These are phyloP conservation scores for Lipomyces yamanashiensis DNA, from an alignment of 805 yeast species.

Conservation along the genomic window DNA sequence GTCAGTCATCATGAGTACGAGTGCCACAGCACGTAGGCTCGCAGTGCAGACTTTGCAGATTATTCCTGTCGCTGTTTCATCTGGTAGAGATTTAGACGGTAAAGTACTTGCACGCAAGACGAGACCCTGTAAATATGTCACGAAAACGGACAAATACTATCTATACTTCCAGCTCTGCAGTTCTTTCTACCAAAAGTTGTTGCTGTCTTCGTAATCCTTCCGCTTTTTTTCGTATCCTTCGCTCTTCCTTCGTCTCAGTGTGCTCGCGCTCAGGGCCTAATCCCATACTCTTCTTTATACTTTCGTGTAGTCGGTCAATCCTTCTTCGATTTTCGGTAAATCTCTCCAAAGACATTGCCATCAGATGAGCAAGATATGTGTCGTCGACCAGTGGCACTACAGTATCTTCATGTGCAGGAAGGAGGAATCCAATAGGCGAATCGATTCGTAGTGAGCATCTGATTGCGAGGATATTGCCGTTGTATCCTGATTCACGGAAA, in stretches of 20 bases:
- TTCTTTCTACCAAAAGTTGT: not conserved
- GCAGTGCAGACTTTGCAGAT: no score
- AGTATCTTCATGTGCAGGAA: slow-evolving; percentile 39
- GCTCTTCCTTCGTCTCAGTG: slow-evolving; percentile 26
- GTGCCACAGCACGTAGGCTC: no score
- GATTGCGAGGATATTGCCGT: slow-evolving; percentile 77
- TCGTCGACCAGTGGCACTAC: slow-evolving; percentile 53
- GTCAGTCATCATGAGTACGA: no score
- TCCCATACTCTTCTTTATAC: slow-evolving; percentile 6
- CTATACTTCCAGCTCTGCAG: not conserved
- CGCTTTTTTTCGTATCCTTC: slow-evolving; percentile 25
- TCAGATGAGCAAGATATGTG: slow-evolving; percentile 57
- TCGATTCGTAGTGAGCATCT: slow-evolving; percentile 76
- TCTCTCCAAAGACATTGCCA: slow-evolving; percentile 62
- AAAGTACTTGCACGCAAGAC: not conserved
- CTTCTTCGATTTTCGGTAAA: slow-evolving; percentile 69
- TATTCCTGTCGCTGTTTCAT: no score
- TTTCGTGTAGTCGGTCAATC: slow-evolving; percentile 45
- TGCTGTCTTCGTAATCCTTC: slow-evolving; percentile 26
- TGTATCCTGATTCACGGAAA: slow-evolving; percentile 85
- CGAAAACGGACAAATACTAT: no score
- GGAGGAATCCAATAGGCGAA: slow-evolving; percentile 69
- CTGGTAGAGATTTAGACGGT: not conserved
- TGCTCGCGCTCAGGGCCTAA: not conserved
- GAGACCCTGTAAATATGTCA: not conserved